Percentiles rank a stretch among this genome's conserved stretches.
phyloP scores from a whole-genome alignment of 2,329 filamentous ascomycete species.

The Metarhizium robertsii region DNA sequence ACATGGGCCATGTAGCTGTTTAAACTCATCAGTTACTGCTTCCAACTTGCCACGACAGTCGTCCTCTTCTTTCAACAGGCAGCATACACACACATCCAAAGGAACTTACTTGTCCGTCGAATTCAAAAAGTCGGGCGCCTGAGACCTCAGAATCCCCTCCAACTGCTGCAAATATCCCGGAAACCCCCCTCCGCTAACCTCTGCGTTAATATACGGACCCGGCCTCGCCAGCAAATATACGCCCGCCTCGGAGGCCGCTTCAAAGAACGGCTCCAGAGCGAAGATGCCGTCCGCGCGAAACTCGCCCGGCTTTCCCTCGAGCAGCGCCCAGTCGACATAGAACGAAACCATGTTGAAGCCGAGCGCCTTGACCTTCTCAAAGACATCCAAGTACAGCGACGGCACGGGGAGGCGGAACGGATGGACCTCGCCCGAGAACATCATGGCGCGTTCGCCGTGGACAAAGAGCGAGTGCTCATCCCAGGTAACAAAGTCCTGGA shows the following conservation, averaged over 20 bases:
- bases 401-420: slow-evolving; percentile 47
- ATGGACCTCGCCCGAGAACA: slow-evolving; percentile 68
- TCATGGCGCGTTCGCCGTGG: slow-evolving; percentile 57
- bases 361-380: slow-evolving; percentile 74
- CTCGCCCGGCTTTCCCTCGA: slow-evolving; percentile 63
- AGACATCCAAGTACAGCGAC: slow-evolving; percentile 54
- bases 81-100: neutral
- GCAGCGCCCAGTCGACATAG: slow-evolving; percentile 68
- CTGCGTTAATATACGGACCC: slow-evolving; percentile 72
- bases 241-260: slow-evolving; percentile 61
- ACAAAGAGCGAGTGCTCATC: slow-evolving; percentile 64
- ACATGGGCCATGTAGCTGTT: slow-evolving; percentile 51
- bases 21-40: neutral
- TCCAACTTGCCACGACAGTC: neutral
- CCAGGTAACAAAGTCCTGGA: slow-evolving; percentile 49
- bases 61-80: neutral
- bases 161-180: slow-evolving; percentile 70
- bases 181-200: slow-evolving; percentile 67
- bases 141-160: slow-evolving; percentile 55
- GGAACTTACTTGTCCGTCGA: slow-evolving; percentile 53
- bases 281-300: slow-evolving; percentile 66
- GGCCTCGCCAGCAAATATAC: slow-evolving; percentile 68
- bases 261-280: slow-evolving; percentile 64
- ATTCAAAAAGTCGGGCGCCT: slow-evolving; percentile 49
- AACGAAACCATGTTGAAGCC: slow-evolving; percentile 76